Evolutionary conservation across 441 rosid genomes (phyloP).

Genomic region (Mallotus japonicus): DNA sequence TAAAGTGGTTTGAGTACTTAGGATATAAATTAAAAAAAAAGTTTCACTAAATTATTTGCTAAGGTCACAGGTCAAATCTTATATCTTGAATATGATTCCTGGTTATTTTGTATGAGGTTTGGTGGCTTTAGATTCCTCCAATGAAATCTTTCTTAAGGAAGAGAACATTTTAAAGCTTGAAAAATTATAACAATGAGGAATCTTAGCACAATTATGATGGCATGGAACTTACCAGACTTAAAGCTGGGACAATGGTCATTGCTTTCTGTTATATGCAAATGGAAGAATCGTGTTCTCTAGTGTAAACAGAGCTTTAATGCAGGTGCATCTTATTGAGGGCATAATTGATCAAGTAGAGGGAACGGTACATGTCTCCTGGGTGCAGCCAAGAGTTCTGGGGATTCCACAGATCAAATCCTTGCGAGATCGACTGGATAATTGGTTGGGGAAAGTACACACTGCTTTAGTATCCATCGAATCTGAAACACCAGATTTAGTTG

Average conservation of each 20-base stretch:
- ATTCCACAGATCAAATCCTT: slow-evolving; percentile 78
- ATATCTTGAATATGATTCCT: too few relatives aligned
- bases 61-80: too few relatives aligned
- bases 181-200: neutral
- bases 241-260: neutral
- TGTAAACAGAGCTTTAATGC: slow-evolving; percentile 16
- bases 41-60: too few relatives aligned
- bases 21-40: too few relatives aligned
- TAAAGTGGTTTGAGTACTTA: too few relatives aligned
- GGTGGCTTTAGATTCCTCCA: neutral
- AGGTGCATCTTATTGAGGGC: slow-evolving; percentile 88
- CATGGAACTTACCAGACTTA: neutral
- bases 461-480: slow-evolving; percentile 82
- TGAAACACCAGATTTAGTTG: slow-evolving; percentile 92
- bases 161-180: neutral
- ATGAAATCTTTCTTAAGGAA: neutral
- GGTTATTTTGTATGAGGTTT: neutral
- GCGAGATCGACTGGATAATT: slow-evolving; percentile 66
- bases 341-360: slow-evolving; percentile 80
- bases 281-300: neutral
- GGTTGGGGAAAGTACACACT: slow-evolving; percentile 78
- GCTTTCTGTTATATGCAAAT: neutral
- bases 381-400: slow-evolving; percentile 94
- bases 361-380: slow-evolving; percentile 91
- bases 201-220: neutral